Evolutionary conservation across 768 basidiomycete species (phyloP), one percentile per base, ranked within the genome.

Genomic region (Chlorophyllum brunneum): DNA sequence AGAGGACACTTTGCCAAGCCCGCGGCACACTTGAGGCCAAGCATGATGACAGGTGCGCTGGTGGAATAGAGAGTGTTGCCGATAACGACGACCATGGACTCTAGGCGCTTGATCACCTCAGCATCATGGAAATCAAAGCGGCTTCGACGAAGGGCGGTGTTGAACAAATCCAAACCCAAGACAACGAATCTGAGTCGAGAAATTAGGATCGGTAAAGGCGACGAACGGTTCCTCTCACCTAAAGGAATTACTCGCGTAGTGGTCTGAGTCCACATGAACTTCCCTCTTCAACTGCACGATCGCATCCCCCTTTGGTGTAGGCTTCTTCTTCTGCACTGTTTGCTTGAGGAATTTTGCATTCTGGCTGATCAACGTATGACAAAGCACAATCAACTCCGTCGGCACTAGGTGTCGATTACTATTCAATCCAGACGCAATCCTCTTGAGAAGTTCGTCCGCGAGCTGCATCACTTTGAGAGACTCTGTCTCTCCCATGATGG

Each of bases 11-110:
- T 88, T 15, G 86, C 76, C 49, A 98, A 84, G 5, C 83, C 82
- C 0, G 92, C 85, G 0, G 86, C 82, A 2, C 88, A 86, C 59
- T 87, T 90, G 55, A 98, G 72, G 11, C 86, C 89, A 0, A 87
- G 77, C 7, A 79, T 68, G 13, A 95, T 71, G 5, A 98, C 90
- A 5, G 83, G 73, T 6, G 85, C 79, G 43, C 83, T 84, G 27
- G 78, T 83, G 2, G 95, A 88, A 66, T 97, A 98, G 1, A 99
- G 79, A 0, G 92, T 87, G 63, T 98, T 94, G 27, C 95, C 95
- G 51, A 98, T 86, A 11, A 86, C 81, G 27, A 81, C 73, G 11
- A 95, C 85, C 73, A 98, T 88, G 0, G 92, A 80, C 54, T 94
- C 92, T 20, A 99, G 72, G 26, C 93, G 85, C n/a, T 85, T 73